Evolutionary conservation across 2,329 filamentous ascomycete genomes (phyloP), one percentile per base, ranked within the genome.

Genomic region (Sporothrix pseudoabietina): DNA sequence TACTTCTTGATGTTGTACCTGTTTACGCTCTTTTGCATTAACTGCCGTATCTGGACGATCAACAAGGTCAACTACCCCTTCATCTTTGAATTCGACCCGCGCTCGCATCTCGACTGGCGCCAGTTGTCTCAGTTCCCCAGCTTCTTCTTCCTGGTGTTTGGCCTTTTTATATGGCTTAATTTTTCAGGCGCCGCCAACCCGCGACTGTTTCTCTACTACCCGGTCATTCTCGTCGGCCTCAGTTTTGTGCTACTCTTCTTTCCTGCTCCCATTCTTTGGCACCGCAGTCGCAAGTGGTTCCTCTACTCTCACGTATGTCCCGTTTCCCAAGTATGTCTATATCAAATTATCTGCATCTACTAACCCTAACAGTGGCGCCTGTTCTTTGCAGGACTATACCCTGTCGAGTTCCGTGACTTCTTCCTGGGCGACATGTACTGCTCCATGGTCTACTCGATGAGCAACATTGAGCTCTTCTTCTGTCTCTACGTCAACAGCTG

Each of bases 341-440:
- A 10, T 39, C n/a, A 3, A 26, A 26, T 32, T 30, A 35, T 22
- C 14, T 16, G 3, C 16, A 16, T 3, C 19, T 12, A 16, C 12
- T 59, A n/a, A 57, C 73, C 26, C 1, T 3, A 44, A 0, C 76
- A 96, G 91, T 97, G 92, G 88, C 92, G 96, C 75, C 85, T 98
- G 22, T 83, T 97, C 71, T 87, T 95, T 68, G 93, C 95, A 16
- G 94, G 94, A 4, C 80, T 97, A 26, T 98, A 97, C 78, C 94
- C 94, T 1, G 96, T 99, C 69, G 95, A 98, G 80, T 99, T 98
- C 80, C 89, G 94, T 73, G 96, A 99, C 82, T 98, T 99, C 83
- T 98, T 98, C 82, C 87, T 98, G 0, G 96, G 96, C 71, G 96
- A 99, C 80, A 98, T 98, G 86, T 97, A 97, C 81, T 98, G 95